Base-by-base conservation (phyloP, 2,329 filamentous ascomycete species). In the Coniochaeta sp. region DNA sequence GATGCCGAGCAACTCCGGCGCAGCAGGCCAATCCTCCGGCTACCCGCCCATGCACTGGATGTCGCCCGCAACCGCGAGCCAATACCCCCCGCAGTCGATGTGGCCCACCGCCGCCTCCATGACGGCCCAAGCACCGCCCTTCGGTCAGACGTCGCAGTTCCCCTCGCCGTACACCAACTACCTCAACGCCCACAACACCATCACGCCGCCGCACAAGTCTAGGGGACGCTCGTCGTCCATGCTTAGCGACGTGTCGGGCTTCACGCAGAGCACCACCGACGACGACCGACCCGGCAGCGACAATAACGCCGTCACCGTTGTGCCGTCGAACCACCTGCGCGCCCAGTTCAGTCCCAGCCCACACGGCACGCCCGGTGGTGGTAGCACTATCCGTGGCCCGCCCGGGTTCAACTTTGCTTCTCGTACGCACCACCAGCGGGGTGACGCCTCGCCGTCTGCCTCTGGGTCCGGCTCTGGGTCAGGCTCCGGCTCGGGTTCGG, bases 201-300 rank as follows among this genome's bases (percentile, higher is more conserved):
- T 38, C 48, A 60, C 53, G 22, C 64, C 60, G 22, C 58, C 46
- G 27, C 57, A 51, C 31, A 76, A 73, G 63, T 69, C 71, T 27
- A 69, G 82, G 42, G 81, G 80, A 20, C 77, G 82, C 48, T 85
- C 81, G 27, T 84, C 80, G 9, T 84, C 80, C 52, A 86, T 86
- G 82, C 75, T 86, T 2, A 85, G 81, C 60, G 78, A 84, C 59
- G 71, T 85, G 3, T 84, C 81, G n/a, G 81, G 82, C 18, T 83
- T 85, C 59, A 86, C 82, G 8, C 80, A 85, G 66, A 81, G 76
- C 14, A 83, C 77, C 58, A 72, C 71, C 47, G 79, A 77, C 42
- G 78, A 78, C 20, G 71, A 74, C 18, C 71, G 70, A 38, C 59
- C 56, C 31, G 56, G 52, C 53, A 56, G 55, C 52, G 56, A 61